phyloP scores from a whole-genome alignment of 106 monocot genomes.

The Ottelia alismoides region DNA sequence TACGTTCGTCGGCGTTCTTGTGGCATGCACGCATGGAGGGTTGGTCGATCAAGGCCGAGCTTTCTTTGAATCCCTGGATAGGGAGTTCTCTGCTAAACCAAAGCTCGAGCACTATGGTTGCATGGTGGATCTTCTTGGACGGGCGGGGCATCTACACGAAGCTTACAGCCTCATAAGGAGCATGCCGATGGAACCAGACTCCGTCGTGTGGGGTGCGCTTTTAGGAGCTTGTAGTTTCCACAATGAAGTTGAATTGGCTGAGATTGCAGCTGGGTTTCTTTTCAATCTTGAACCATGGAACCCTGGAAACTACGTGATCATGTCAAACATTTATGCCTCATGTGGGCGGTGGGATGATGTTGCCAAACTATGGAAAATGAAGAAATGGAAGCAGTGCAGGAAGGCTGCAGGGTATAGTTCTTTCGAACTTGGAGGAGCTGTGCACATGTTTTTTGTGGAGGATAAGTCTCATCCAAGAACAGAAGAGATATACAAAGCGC shows the following conservation, averaged over 20 bases:
- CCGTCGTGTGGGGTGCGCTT: slow-evolving; percentile 68
- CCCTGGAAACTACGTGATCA: slow-evolving; percentile 54
- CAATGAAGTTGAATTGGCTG: slow-evolving; percentile 38
- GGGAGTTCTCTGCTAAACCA: slow-evolving; percentile 26
- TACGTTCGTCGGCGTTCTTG: slow-evolving; percentile 53
- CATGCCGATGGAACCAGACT: slow-evolving; percentile 67
- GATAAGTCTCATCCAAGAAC: slow-evolving; percentile 49
- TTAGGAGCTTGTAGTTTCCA: slow-evolving; percentile 81
- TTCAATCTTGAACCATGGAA: slow-evolving; percentile 59
- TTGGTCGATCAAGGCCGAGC: slow-evolving; percentile 34
- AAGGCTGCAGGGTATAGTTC: slow-evolving; percentile 51
- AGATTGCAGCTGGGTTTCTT: slow-evolving; percentile 37
- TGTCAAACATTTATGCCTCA: slow-evolving; percentile 62
- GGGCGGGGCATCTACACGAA: slow-evolving; percentile 36
- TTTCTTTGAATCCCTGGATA: slow-evolving; percentile 37
- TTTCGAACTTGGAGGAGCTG: slow-evolving; percentile 31
- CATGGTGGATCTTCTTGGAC: slow-evolving; percentile 69
- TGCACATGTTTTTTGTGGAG: slow-evolving; percentile 57
- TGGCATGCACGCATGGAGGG: slow-evolving; percentile 68
- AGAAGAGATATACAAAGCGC: slow-evolving; percentile 28
- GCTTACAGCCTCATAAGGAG: slow-evolving; percentile 32
- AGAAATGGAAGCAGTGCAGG: slow-evolving; percentile 37
- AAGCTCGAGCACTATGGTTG: slow-evolving; percentile 74
- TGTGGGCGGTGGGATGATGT: slow-evolving; percentile 43
- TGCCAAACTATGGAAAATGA: slow-evolving; percentile 31